Percentiles rank a stretch among this genome's conserved stretches.
phyloP scores from a whole-genome alignment of 352 stramenopile genomes.

The Globisporangium carolinianum region DNA sequence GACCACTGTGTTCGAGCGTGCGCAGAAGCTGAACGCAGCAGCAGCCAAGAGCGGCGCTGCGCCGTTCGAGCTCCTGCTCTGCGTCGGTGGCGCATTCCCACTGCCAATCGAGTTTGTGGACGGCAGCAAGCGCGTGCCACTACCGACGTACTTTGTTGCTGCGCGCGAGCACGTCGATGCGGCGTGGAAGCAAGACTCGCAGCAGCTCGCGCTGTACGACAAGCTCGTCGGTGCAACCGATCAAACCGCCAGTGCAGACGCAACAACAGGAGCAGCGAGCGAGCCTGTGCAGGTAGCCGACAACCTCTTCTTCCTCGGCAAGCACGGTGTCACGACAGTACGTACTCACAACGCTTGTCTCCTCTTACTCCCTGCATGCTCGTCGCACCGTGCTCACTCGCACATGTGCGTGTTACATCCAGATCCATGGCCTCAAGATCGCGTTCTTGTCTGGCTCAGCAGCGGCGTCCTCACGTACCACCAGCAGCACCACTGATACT shows the following conservation, averaged over 20 bases:
- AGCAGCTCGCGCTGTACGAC: conserved; percentile 30
- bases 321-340: conserved; percentile 35
- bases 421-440: conserved; percentile 20
- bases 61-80: conserved; percentile 58
- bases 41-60: conserved; percentile 27
- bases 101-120: conserved; percentile 40
- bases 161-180: conserved; percentile 20
- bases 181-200: conserved; percentile 19
- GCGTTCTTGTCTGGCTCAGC: conserved; percentile 17
- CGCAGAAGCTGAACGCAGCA: conserved; percentile 55
- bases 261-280: neutral
- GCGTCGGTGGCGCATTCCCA: conserved; percentile 47
- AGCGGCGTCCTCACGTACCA: neutral
- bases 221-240: conserved; percentile 20
- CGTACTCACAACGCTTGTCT: neutral
- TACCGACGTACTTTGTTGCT: conserved; percentile 59
- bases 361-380: neutral
- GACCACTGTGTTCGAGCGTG: conserved; percentile 59
- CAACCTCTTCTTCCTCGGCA: conserved; percentile 43
- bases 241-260: neutral
- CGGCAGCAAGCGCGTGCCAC: conserved; percentile 25
- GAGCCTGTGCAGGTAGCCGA: conserved; percentile 33
- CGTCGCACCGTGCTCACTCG: no score
- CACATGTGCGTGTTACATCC: neutral
- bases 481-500: neutral